Conservation (phyloP, 139 green algal species). For the Chlorella sp. region DNA sequence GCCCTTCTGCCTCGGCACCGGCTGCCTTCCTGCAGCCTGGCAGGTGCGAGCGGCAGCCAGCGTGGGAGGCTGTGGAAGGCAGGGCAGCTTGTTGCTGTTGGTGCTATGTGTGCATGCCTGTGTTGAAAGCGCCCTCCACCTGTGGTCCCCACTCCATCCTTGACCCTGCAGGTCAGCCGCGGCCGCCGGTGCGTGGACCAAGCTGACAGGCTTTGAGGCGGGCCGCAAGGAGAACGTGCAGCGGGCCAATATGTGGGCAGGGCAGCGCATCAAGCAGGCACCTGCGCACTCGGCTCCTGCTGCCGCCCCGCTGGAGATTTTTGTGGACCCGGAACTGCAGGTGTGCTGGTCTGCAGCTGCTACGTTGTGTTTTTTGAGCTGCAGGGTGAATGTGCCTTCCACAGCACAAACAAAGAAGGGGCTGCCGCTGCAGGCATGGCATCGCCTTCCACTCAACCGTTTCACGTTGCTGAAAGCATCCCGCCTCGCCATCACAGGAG, state of each 20-base stretch:
- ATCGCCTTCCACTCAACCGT: too few species aligned
- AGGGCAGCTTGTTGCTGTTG: not conserved
- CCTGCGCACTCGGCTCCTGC: constrained; percentile 15
- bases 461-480: too few species aligned
- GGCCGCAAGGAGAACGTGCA: constrained; percentile 67
- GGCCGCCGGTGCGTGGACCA: constrained; percentile 13
- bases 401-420: too few species aligned
- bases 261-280: constrained; percentile 54
- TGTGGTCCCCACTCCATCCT: not conserved
- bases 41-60: not conserved
- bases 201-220: constrained; percentile 43
- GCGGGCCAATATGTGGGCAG: constrained; percentile 48
- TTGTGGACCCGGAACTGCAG: constrained; percentile 56
- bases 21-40: constrained; percentile 4
- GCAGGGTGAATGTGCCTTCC: too few species aligned
- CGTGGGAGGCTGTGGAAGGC: not conserved
- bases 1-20: not conserved
- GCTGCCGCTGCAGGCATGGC: too few species aligned
- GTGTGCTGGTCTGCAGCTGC: not conserved
- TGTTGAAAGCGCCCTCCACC: not conserved
- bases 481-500: too few species aligned
- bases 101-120: not conserved
- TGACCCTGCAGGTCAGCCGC: constrained; percentile 16
- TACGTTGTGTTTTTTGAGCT: too few species aligned
- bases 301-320: constrained; percentile 48